These are phyloP conservation scores for Rhizodiscina lignyota DNA, from an alignment of 495 filamentous ascomycete species.

Conservation along the genomic window DNA sequence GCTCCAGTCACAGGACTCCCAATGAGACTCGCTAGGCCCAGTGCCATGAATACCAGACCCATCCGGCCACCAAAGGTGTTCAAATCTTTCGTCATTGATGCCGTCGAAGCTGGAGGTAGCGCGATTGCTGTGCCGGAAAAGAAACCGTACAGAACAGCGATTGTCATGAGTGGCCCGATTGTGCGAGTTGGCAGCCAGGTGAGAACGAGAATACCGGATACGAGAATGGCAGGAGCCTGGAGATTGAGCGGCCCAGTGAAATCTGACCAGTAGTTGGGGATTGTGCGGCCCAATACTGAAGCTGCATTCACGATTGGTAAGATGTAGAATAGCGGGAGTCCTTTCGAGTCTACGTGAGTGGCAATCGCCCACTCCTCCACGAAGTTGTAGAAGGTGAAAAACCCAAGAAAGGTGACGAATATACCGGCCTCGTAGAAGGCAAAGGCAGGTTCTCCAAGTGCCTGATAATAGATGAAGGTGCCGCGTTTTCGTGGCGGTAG, in stretches of 20 bases:
- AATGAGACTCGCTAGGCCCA: neutral
- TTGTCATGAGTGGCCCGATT: neutral
- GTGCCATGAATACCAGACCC: neutral
- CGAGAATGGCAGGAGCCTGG: neutral
- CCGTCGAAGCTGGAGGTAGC: conserved; percentile 33
- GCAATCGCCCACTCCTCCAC: too few relatives aligned
- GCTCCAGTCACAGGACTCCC: conserved; percentile 1
- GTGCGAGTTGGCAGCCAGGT: neutral
- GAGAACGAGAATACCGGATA: neutral
- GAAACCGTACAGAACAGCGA: conserved; percentile 42
- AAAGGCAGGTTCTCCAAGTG: neutral
- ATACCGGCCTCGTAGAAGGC: neutral
- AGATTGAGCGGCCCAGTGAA: conserved; percentile 1
- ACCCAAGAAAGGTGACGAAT: neutral
- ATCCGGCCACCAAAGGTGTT: neutral
- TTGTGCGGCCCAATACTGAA: neutral
- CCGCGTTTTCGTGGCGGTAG: neutral
- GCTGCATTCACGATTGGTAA: neutral
- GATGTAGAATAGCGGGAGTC: too few relatives aligned
- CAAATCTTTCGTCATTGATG: conserved; percentile 1
- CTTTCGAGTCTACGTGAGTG: too few relatives aligned
- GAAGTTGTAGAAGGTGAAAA: too few relatives aligned
- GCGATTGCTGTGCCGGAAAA: conserved; percentile 62
- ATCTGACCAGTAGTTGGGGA: neutral
- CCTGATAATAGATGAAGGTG: neutral